These are phyloP conservation scores for Comarum palustre DNA, from an alignment of 306 rosid genomes.

Conservation along the genomic window DNA sequence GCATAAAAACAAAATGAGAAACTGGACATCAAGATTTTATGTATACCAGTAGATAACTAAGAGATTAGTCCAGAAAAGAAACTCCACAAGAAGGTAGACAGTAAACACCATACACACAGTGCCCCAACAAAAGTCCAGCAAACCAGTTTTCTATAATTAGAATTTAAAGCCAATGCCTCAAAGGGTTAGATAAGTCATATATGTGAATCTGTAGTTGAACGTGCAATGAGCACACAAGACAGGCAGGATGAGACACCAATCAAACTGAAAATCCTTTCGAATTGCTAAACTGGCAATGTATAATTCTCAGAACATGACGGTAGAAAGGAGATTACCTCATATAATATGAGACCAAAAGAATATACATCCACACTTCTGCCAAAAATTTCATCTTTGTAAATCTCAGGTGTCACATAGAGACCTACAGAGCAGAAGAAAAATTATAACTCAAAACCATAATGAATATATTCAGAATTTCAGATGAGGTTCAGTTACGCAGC, in stretches of 20 bases:
- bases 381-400: conserved; percentile 69
- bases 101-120: conserved; percentile 1
- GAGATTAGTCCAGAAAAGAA: not conserved
- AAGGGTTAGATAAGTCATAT: not conserved
- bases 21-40: not conserved
- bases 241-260: conserved; percentile 18
- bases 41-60: conserved; percentile 7
- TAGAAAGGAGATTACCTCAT: conserved; percentile 58
- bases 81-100: not conserved
- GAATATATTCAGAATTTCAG: not conserved
- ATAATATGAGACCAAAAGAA: conserved; percentile 83
- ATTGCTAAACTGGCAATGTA: conserved; percentile 12
- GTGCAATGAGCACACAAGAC: not conserved
- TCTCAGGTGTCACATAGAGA: conserved; percentile 86
- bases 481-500: conserved; percentile 25
- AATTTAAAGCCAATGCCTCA: not conserved
- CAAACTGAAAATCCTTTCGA: not conserved
- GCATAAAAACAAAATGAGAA: conserved; percentile 7
- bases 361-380: conserved; percentile 82
- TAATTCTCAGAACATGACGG: conserved; percentile 8
- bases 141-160: conserved; percentile 2
- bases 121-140: conserved; percentile 8
- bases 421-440: conserved; percentile 47
- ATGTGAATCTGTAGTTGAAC: not conserved
- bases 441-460: conserved; percentile 17